phyloP scores from a whole-genome alignment of 2,329 filamentous ascomycete genomes.

The Apiospora marii region DNA sequence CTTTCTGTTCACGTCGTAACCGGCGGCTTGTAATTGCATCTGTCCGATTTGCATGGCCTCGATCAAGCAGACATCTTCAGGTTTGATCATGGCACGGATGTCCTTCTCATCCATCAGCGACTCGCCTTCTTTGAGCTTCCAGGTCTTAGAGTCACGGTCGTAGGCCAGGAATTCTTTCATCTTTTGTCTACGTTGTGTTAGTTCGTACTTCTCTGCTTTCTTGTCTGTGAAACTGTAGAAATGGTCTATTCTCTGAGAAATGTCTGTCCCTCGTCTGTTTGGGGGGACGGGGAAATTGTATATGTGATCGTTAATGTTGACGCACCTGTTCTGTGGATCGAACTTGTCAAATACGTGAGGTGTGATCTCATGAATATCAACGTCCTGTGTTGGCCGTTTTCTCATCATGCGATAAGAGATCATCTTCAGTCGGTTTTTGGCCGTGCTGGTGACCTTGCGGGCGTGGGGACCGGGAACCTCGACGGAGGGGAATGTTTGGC shows the following conservation, averaged over 20 bases:
- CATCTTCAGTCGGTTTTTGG: conserved; percentile 97
- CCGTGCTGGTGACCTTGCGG: conserved; percentile 93
- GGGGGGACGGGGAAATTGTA: conserved; percentile 21
- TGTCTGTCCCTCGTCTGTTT: conserved; percentile 14
- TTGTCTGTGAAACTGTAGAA: conserved; percentile 20
- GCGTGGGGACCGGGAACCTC: conserved; percentile 95
- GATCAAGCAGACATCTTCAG: conserved; percentile 92
- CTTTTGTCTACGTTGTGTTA: conserved; percentile 70
- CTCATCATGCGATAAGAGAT: conserved; percentile 89
- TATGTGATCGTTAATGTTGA: conserved; percentile 9
- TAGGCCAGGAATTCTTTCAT: conserved; percentile 96
- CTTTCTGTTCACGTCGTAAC: conserved; percentile 74
- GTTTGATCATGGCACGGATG: conserved; percentile 88
- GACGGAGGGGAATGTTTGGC: conserved; percentile 89
- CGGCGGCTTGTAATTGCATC: conserved; percentile 89
- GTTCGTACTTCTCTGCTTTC: conserved; percentile 2
- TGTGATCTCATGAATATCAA: conserved; percentile 85
- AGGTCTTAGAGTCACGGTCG: conserved; percentile 86
- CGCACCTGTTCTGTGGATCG: conserved; percentile 79
- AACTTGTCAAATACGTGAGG: conserved; percentile 92
- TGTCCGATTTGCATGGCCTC: conserved; percentile 97
- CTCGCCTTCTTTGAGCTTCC: conserved; percentile 79
- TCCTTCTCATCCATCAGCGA: conserved; percentile 80
- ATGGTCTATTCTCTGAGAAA: conserved; percentile 1
- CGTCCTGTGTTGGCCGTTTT: conserved; percentile 72